Evolutionary conservation across 176 grass and related monocot species (phyloP).

Genomic region (Olyra latifolia): DNA sequence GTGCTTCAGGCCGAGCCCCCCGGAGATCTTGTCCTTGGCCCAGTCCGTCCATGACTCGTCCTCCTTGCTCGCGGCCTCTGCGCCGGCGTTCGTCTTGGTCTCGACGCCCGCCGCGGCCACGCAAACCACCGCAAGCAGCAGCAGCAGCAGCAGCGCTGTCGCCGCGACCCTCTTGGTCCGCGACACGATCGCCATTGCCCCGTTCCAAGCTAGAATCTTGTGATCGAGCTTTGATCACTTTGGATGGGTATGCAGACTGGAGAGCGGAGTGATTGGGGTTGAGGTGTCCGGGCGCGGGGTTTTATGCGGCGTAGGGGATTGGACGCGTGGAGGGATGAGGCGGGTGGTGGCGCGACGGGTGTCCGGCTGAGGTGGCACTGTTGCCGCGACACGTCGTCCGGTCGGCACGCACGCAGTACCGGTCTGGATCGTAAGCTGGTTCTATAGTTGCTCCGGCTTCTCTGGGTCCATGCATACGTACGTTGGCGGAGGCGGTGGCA

Average conservation of each 20-base stretch:
- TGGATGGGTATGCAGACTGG: neutral
- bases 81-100: slow-evolving; percentile 25
- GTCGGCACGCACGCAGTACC: neutral
- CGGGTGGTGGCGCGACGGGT: slow-evolving; percentile 45
- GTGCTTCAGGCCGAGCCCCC: slow-evolving; percentile 60
- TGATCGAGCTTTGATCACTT: neutral
- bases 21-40: slow-evolving; percentile 83
- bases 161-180: slow-evolving; percentile 30
- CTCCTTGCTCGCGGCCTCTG: slow-evolving; percentile 19
- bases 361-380: slow-evolving; percentile 48
- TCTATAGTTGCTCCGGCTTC: slow-evolving; percentile 27
- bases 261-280: neutral
- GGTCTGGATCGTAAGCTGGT: neutral
- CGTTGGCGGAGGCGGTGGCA: too few relatives aligned
- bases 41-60: slow-evolving; percentile 66
- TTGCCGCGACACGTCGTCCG: slow-evolving; percentile 22
- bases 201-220: neutral
- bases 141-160: slow-evolving; percentile 45
- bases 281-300: neutral
- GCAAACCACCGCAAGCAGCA: slow-evolving; percentile 16
- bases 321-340: slow-evolving; percentile 53
- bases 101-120: neutral
- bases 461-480: neutral
- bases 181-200: slow-evolving; percentile 29
- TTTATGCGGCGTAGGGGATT: slow-evolving; percentile 2